Base-by-base conservation (phyloP, 139 green algal species). In the Helicosporidium sp. region DNA sequence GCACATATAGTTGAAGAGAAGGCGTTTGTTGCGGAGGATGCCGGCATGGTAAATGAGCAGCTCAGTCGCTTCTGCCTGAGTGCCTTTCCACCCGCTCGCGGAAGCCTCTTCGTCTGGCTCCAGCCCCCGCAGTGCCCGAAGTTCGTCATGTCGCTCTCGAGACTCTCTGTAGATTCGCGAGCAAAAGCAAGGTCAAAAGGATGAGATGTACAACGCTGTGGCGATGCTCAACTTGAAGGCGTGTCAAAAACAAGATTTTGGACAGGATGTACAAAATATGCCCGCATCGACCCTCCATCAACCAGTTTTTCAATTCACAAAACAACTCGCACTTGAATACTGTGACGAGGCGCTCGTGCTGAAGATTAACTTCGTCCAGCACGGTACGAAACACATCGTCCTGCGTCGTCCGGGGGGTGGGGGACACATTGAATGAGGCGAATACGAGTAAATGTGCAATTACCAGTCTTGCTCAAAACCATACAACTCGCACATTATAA, bases 11-110 rank as follows among this genome's bases (percentile, higher is more conserved):
- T 50, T 46, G 26, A 75, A 49, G 19, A 76, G 54, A 4, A 76
- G 51, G 7, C 65, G 47, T 48, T 77, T 77, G 58, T 77, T 77
- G 22, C 69, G 49, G 15, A 77, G 57, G 29, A 77, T 77, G 49
- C 47, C 39, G 16, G 47, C 48, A 27, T 77, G 69, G 24, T 77
- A 69, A 1, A 77, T 58, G 27, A 77, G 53, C 17, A 77, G 44
- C 46, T 73, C 63, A 17, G 48, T 54, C 2, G 68, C 62, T 41
- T 75, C 58, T 7, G 62, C 54, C 25, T 68, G 53, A 8, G 41
- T 63, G 20, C 60, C 60, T 6, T 28, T 29, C 60, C 60, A 68
- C 20, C 4, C 45, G 18, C 6, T 34, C 17, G 55, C 47, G 15
- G 40, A 55, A n/a, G 25, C 7, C 4, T 41, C 41, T 23, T 57